phyloP scores from a whole-genome alignment of 2,329 filamentous ascomycete species.

The Ilyonectria robusta region DNA sequence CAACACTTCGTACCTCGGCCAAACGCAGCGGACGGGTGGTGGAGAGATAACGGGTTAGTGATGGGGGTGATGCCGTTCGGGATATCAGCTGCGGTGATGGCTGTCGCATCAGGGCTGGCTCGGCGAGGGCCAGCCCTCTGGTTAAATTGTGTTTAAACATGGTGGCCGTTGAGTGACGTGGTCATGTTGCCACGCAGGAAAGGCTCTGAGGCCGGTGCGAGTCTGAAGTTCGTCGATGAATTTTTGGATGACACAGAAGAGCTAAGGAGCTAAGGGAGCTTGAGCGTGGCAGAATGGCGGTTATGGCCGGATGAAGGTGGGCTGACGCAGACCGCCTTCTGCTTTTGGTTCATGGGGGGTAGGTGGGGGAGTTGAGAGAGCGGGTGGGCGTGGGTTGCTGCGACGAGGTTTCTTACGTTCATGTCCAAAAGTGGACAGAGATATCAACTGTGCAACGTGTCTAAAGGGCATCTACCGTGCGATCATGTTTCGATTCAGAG shows the following conservation, averaged over 20 bases:
- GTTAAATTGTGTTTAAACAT: slow-evolving; percentile 42
- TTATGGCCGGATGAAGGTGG: slow-evolving; percentile 32
- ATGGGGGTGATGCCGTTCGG: slow-evolving; percentile 16
- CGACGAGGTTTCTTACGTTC: not conserved
- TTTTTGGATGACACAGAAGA: slow-evolving; percentile 35
- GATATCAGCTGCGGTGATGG: not conserved
- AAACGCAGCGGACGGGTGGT: slow-evolving; percentile 58
- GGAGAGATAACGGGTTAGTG: slow-evolving; percentile 61
- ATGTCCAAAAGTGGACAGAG: slow-evolving; percentile 5
- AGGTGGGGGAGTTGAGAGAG: slow-evolving; percentile 11
- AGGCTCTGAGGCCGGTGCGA: slow-evolving; percentile 15
- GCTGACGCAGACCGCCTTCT: slow-evolving; percentile 44
- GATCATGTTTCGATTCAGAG: not conserved
- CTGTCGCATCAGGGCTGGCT: slow-evolving; percentile 19
- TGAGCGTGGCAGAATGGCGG: slow-evolving; percentile 38
- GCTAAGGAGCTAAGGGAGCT: slow-evolving; percentile 23
- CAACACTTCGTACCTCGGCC: slow-evolving; percentile 50
- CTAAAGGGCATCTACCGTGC: not conserved
- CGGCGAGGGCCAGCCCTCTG: slow-evolving; percentile 34
- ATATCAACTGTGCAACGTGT: too few relatives aligned
- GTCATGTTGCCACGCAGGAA: slow-evolving; percentile 26
- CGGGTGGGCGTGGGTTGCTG: not conserved
- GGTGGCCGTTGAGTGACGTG: slow-evolving; percentile 25
- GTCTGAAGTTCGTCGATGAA: slow-evolving; percentile 31
- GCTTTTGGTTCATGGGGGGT: slow-evolving; percentile 10